Evolutionary conservation across 768 basidiomycete species (phyloP).

Genomic region (Collybiopsis luxurians): DNA sequence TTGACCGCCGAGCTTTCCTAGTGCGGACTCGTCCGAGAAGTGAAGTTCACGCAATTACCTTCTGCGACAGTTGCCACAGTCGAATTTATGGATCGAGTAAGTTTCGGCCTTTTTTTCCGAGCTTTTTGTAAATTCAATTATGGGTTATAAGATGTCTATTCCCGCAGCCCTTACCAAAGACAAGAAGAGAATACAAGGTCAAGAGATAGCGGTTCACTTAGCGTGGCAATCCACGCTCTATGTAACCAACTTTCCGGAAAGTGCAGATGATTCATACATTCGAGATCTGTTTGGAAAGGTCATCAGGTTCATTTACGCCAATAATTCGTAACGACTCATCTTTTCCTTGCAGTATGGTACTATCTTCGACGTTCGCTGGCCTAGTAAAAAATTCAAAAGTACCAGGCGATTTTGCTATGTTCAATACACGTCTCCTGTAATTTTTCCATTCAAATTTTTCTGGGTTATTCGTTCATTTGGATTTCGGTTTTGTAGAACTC

Average conservation of each 20-base stretch:
- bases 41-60: slow-evolving; percentile 64
- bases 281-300: slow-evolving; percentile 80
- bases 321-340: neutral
- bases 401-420: slow-evolving; percentile 93
- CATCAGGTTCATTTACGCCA: slow-evolving; percentile 15
- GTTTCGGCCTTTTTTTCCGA: slow-evolving; percentile 12
- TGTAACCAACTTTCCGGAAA: slow-evolving; percentile 93
- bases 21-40: slow-evolving; percentile 87
- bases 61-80: slow-evolving; percentile 74
- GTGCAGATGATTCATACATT: slow-evolving; percentile 72
- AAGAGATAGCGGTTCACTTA: slow-evolving; percentile 82
- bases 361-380: slow-evolving; percentile 96
- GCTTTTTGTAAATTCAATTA: neutral
- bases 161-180: slow-evolving; percentile 91
- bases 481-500: slow-evolving; percentile 46
- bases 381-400: slow-evolving; percentile 93
- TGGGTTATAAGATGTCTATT: slow-evolving; percentile 59
- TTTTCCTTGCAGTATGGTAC: slow-evolving; percentile 66
- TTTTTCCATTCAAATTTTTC: slow-evolving; percentile 23
- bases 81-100: slow-evolving; percentile 74
- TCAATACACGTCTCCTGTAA: slow-evolving; percentile 82
- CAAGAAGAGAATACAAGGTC: slow-evolving; percentile 77
- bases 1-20: slow-evolving; percentile 26
- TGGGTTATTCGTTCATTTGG: neutral
- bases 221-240: slow-evolving; percentile 95